Evolutionary conservation across 768 basidiomycete genomes (phyloP).

Genomic region (Russula virescens): DNA sequence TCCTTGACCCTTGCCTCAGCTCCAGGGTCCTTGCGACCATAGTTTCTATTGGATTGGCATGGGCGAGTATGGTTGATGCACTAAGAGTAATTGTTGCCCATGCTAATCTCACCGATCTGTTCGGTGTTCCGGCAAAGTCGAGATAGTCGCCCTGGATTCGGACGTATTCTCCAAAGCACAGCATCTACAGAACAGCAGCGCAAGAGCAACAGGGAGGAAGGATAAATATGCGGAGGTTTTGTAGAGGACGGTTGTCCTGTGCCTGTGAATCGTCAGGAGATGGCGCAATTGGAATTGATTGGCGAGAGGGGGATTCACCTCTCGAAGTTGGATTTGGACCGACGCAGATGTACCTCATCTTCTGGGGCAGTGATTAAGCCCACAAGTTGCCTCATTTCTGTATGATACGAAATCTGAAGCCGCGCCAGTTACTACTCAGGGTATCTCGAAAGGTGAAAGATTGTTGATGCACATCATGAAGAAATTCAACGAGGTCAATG

Average conservation of each 20-base stretch:
- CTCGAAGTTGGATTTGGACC: conserved; percentile 81
- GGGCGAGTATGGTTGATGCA: conserved; percentile 78
- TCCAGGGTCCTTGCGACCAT: conserved; percentile 52
- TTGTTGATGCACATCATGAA: conserved; percentile 62
- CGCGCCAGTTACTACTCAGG: not conserved
- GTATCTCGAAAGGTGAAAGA: not conserved
- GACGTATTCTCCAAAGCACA: conserved; percentile 96
- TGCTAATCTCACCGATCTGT: conserved; percentile 89
- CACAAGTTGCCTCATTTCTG: conserved; percentile 93
- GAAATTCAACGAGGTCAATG: conserved; percentile 82
- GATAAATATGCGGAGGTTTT: conserved; percentile 98
- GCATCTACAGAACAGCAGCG: conserved; percentile 72
- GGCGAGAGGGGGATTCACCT: conserved; percentile 40
- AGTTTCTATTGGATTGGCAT: conserved; percentile 55
- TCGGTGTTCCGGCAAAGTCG: conserved; percentile 85
- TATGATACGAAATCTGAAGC: conserved; percentile 64
- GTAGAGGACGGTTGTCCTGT: conserved; percentile 89
- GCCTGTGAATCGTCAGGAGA: no score
- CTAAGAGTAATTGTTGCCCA: conserved; percentile 99
- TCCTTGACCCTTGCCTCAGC: conserved; percentile 58
- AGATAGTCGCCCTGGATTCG: conserved; percentile 98
- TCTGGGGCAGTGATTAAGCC: conserved; percentile 96
- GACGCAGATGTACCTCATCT: conserved; percentile 82
- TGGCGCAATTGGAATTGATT: no score
- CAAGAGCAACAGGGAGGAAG: conserved; percentile 96